phyloP scores from a whole-genome alignment of 2,329 filamentous ascomycete genomes.

The Penicillium fuscoglaucum region DNA sequence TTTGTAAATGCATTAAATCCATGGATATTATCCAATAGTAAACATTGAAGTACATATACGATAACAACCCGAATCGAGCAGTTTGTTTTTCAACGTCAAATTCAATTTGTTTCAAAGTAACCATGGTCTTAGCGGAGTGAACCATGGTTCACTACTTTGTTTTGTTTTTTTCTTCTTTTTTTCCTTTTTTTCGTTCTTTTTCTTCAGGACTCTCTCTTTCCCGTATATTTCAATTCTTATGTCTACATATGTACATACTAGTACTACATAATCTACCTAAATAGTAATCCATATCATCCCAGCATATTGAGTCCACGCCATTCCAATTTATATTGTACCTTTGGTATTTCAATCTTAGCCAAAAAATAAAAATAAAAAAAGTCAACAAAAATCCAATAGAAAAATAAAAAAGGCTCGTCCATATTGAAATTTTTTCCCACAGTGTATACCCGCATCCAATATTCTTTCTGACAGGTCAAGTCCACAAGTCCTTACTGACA shows the following conservation, averaged over 20 bases:
- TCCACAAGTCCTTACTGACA: conserved; percentile 1
- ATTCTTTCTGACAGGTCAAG: conserved; percentile 12
- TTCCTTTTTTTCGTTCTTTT: background rate
- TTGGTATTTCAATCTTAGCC: too few relatives aligned
- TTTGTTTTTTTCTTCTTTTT: background rate
- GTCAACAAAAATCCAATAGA: too few relatives aligned
- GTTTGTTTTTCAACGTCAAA: background rate
- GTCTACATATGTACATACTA: background rate
- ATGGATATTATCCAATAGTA: too few relatives aligned
- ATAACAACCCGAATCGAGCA: background rate
- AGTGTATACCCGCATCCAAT: background rate
- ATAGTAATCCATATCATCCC: background rate
- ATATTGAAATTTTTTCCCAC: conserved; percentile 12
- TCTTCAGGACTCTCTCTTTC: too few relatives aligned
- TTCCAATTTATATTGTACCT: too few relatives aligned
- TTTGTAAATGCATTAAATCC: too few relatives aligned
- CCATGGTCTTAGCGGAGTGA: background rate
- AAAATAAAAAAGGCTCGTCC: conserved; percentile 3
- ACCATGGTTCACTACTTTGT: background rate
- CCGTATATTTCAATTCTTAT: too few relatives aligned
- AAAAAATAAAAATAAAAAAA: too few relatives aligned
- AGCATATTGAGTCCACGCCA: too few relatives aligned
- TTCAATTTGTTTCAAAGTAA: background rate
- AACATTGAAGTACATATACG: background rate
- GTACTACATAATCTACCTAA: too few relatives aligned